These are phyloP conservation scores for Cylindricascospora bacillispora DNA, from an alignment of 1,139 yeast species.

Conservation along the genomic window DNA sequence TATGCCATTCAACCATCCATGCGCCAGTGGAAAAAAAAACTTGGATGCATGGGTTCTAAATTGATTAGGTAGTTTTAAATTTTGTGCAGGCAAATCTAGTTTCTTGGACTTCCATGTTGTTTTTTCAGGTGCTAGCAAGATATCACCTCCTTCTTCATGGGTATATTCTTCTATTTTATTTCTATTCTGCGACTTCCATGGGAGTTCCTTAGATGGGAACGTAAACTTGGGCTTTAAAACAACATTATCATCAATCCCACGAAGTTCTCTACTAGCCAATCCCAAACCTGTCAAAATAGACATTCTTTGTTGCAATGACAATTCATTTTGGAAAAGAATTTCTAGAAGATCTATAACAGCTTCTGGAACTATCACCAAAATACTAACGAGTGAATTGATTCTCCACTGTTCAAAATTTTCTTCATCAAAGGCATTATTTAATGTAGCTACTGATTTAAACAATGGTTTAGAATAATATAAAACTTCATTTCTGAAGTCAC, in stretches of 20 bases:
- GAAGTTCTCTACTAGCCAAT: constrained; percentile 47
- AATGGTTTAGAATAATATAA: constrained; percentile 36
- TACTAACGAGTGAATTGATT: constrained; percentile 43
- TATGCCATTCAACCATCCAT: constrained; percentile 29
- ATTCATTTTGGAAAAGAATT: constrained; percentile 45
- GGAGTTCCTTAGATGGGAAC: constrained; percentile 26
- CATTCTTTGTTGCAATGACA: constrained; percentile 55
- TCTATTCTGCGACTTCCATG: constrained; percentile 11
- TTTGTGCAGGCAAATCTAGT: constrained; percentile 11
- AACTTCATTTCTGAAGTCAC: constrained; percentile 25
- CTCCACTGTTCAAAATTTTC: constrained; percentile 43
- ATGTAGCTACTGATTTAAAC: constrained; percentile 32
- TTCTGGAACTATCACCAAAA: constrained; percentile 37
- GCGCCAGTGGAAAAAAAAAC: constrained; percentile 29
- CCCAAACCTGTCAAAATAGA: constrained; percentile 44
- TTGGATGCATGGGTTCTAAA: constrained; percentile 24
- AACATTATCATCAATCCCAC: constrained; percentile 41
- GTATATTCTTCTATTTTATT: constrained; percentile 7
- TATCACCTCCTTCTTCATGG: constrained; percentile 9
- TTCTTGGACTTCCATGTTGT: constrained; percentile 26
- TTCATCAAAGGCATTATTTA: constrained; percentile 38
- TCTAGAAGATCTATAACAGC: constrained; percentile 30
- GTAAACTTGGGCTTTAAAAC: constrained; percentile 26
- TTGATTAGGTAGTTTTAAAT: constrained; percentile 12
- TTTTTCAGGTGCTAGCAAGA: constrained; percentile 2